These are phyloP conservation scores for Sabuloglossum arenarium DNA, from an alignment of 495 filamentous ascomycete genomes.

Conservation along the genomic window DNA sequence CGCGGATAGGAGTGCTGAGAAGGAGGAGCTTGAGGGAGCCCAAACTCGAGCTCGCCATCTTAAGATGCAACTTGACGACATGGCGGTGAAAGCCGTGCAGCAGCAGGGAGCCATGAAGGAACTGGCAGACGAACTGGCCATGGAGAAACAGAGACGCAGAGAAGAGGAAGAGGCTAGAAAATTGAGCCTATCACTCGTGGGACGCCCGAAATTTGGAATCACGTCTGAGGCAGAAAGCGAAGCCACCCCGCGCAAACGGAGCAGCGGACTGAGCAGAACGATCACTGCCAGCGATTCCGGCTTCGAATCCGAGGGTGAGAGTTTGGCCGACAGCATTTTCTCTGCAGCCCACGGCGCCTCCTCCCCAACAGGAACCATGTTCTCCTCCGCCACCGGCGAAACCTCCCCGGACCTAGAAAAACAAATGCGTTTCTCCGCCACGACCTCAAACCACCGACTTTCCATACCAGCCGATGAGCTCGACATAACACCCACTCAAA, in stretches of 20 bases:
- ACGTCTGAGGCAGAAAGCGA: slow-evolving; percentile 20
- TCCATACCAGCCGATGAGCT: not conserved
- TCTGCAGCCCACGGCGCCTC: not conserved
- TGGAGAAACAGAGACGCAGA: slow-evolving; percentile 33
- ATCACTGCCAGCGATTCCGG: slow-evolving; percentile 31
- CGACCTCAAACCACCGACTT: not conserved
- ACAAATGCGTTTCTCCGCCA: not conserved
- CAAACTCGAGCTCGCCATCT: slow-evolving; percentile 42
- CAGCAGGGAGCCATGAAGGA: slow-evolving; percentile 43
- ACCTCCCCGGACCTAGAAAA: not conserved
- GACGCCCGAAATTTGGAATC: slow-evolving; percentile 29
- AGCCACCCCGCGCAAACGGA: slow-evolving; percentile 27
- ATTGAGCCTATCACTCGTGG: slow-evolving; percentile 20
- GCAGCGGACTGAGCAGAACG: too few species aligned
- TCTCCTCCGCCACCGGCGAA: not conserved
- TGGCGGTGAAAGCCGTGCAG: slow-evolving; percentile 43
- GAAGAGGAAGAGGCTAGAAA: slow-evolving; percentile 32
- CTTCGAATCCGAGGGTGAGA: slow-evolving; percentile 35
- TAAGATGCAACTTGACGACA: slow-evolving; percentile 54
- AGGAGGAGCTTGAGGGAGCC: slow-evolving; percentile 55
- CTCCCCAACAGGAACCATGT: not conserved
- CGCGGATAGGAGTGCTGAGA: slow-evolving; percentile 40
- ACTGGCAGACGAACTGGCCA: slow-evolving; percentile 39
- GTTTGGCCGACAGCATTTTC: slow-evolving; percentile 16
- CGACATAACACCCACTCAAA: too few species aligned